Evolutionary conservation across 2,329 filamentous ascomycete genomes (phyloP).

Genomic region (Pseudocercospora ulei): DNA sequence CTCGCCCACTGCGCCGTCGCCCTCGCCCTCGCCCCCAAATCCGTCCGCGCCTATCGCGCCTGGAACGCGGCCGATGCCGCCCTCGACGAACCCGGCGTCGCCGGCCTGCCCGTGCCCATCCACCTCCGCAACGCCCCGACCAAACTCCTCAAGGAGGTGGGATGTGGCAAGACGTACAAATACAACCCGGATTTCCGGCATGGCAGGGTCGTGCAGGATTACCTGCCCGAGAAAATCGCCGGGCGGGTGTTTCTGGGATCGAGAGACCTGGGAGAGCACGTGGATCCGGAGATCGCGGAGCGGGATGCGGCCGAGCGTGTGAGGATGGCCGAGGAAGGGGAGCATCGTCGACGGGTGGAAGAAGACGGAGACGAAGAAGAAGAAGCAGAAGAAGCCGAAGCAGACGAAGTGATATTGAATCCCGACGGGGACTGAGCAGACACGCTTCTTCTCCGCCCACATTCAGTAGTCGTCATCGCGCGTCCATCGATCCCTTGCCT

Average conservation of each 20-base stretch:
- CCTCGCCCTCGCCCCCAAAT: constrained; percentile 71
- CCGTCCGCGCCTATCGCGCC: constrained; percentile 72
- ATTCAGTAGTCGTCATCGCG: too few species aligned
- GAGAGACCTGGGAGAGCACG: constrained; percentile 62
- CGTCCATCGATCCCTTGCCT: too few species aligned
- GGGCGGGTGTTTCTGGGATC: constrained; percentile 70
- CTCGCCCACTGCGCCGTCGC: constrained; percentile 80
- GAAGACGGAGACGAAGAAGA: too few species aligned
- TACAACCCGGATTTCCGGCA: constrained; percentile 86
- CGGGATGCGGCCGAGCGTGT: constrained; percentile 20
- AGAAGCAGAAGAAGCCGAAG: too few species aligned
- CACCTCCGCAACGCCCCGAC: constrained; percentile 91
- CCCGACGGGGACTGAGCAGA: constrained; percentile 32
- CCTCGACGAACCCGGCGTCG: constrained; percentile 72
- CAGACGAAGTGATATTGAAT: constrained; percentile 25
- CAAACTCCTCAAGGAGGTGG: constrained; percentile 81
- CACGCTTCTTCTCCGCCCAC: too few species aligned
- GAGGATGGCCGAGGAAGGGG: constrained; percentile 20
- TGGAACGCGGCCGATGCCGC: constrained; percentile 71
- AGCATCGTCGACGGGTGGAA: too few species aligned
- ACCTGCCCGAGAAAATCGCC: constrained; percentile 67
- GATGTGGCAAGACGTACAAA: constrained; percentile 85
- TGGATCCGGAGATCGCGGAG: constrained; percentile 50
- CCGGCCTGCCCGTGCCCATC: constrained; percentile 68
- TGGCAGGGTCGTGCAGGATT: constrained; percentile 75